A percentile compares a stretch with the other conserved stretches of the same genome.
Conservation (phyloP, 75 land plant genomes). For the Larix kaempferi region DNA sequence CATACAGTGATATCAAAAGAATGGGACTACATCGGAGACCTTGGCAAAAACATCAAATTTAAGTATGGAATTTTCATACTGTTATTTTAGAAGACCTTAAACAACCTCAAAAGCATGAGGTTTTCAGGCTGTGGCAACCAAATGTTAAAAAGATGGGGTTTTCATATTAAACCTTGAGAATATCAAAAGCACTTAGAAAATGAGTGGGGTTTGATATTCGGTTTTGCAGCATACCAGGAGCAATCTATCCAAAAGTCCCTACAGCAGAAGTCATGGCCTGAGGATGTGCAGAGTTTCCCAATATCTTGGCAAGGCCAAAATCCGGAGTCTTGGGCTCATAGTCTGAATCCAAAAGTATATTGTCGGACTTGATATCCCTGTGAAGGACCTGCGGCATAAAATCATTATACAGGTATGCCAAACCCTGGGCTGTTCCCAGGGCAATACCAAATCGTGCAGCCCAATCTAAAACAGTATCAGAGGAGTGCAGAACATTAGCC, state of each 20-base stretch:
- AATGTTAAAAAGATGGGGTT: no score
- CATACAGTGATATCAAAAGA: no score
- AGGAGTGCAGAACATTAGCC: slow-evolving; percentile 51
- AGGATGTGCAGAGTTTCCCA: slow-evolving; percentile 43
- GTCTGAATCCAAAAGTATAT: slow-evolving; percentile 57
- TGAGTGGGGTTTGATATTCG: not conserved
- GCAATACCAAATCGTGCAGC: slow-evolving; percentile 39
- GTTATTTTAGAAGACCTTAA: no score
- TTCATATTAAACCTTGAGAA: no score
- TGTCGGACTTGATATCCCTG: slow-evolving; percentile 64
- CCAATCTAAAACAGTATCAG: slow-evolving; percentile 35
- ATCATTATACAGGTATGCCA: slow-evolving; percentile 73
- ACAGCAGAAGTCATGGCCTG: slow-evolving; percentile 36
- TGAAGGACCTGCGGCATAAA: slow-evolving; percentile 62
- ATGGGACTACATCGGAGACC: no score
- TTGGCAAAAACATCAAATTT: no score
- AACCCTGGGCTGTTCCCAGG: slow-evolving; percentile 59
- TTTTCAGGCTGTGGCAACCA: not conserved
- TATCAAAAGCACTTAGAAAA: not conserved
- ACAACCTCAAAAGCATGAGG: no score
- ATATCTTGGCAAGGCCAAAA: slow-evolving; percentile 54
- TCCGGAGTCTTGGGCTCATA: slow-evolving; percentile 61
- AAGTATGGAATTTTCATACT: no score
- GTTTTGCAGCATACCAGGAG: slow-evolving; percentile 50
- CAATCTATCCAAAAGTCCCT: slow-evolving; percentile 44